Percentiles rank a stretch among this genome's conserved stretches.
Evolutionary conservation across 805 yeast species (phyloP).

Genomic region (Yueomyces sp.): DNA sequence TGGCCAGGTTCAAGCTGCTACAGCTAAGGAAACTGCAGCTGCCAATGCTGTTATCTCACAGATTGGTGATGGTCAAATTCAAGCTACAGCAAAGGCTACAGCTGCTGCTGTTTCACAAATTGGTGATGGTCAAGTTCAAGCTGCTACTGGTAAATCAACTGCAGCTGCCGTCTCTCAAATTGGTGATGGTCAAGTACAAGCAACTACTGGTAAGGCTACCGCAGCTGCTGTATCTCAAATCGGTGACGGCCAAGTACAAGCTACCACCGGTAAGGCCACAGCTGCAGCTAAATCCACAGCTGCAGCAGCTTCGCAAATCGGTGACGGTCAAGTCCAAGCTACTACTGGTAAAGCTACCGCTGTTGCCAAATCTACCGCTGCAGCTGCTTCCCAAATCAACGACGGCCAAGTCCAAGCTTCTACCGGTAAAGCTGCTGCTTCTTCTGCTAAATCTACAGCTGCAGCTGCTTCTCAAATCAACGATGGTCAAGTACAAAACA

Average conservation of each 20-base stretch:
- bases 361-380: slow-evolving; percentile 18
- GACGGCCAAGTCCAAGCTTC: slow-evolving; percentile 29
- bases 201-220: slow-evolving; percentile 6
- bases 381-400: slow-evolving; percentile 31
- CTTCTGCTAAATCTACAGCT: slow-evolving; percentile 19
- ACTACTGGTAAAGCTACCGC: slow-evolving; percentile 5
- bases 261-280: slow-evolving; percentile 13
- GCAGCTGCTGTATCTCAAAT: slow-evolving; percentile 26
- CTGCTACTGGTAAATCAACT: slow-evolving; percentile 25
- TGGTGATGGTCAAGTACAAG: slow-evolving; percentile 47
- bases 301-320: slow-evolving; percentile 20
- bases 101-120: slow-evolving; percentile 37
- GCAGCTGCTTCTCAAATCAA: slow-evolving; percentile 26
- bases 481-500: slow-evolving; percentile 32
- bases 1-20: slow-evolving; percentile 18
- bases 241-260: slow-evolving; percentile 30
- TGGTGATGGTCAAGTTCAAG: slow-evolving; percentile 43
- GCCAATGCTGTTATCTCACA: slow-evolving; percentile 15
- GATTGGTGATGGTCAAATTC: slow-evolving; percentile 49
- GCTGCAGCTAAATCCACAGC: slow-evolving; percentile 14
- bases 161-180: slow-evolving; percentile 27
- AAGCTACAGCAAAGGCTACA: slow-evolving; percentile 16
- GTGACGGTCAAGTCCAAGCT: slow-evolving; percentile 29
- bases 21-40: slow-evolving; percentile 14
- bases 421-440: slow-evolving; percentile 29